Evolutionary conservation across 1,284 basidiomycete genomes (phyloP).

Genomic region (Pseudozyma thailandica): DNA sequence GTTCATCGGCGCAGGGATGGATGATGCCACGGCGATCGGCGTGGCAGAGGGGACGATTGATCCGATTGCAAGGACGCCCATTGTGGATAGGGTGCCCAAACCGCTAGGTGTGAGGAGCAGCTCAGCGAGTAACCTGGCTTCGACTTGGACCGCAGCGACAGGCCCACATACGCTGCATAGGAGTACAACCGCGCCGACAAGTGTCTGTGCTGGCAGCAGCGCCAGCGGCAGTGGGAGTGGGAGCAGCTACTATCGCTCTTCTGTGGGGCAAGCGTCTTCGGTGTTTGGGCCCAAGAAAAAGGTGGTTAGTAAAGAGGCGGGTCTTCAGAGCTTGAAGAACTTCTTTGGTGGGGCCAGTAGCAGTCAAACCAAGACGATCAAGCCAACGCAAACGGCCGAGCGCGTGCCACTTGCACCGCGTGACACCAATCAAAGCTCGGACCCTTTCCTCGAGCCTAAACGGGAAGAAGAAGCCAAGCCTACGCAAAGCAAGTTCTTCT

Average conservation of each 20-base stretch:
- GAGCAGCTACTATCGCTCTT: constrained; percentile 22
- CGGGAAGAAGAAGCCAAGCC: constrained; percentile 2
- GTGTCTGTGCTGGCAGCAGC: background rate
- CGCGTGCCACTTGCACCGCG: constrained; percentile 18
- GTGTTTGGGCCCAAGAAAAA: constrained; percentile 23
- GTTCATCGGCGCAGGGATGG: constrained; percentile 59
- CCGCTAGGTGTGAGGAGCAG: constrained; percentile 14
- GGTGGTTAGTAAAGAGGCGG: constrained; percentile 31
- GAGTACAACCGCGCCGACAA: constrained; percentile 26
- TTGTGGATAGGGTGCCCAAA: constrained; percentile 67
- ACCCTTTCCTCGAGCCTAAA: background rate
- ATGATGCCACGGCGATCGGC: constrained; percentile 69
- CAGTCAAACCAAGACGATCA: constrained; percentile 2
- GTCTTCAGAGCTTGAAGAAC: constrained; percentile 43
- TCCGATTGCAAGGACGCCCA: constrained; percentile 78
- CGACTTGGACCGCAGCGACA: background rate
- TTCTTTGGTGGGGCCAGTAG: constrained; percentile 22
- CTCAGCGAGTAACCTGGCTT: constrained; percentile 15
- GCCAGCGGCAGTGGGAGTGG: background rate
- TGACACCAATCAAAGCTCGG: constrained; percentile 19
- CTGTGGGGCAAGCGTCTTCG: constrained; percentile 1
- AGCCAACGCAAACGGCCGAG: constrained; percentile 1
- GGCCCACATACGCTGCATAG: constrained; percentile 9
- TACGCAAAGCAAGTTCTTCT: constrained; percentile 40
- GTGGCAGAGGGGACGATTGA: constrained; percentile 82